These are phyloP conservation scores for Tremella mesenterica DNA, from an alignment of 768 basidiomycete genomes.

Conservation along the genomic window DNA sequence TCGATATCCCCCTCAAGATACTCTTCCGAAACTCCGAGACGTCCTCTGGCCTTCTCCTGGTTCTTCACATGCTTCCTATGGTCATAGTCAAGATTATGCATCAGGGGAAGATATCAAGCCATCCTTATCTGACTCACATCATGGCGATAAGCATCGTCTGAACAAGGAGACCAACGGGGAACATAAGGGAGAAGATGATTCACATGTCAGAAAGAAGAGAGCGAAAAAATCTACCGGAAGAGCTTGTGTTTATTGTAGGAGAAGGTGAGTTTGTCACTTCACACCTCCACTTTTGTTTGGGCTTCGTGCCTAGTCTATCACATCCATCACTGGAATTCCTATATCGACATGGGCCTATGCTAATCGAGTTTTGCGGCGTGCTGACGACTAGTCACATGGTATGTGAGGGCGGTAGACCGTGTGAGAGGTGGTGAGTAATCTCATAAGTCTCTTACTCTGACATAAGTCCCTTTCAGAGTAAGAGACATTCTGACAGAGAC, in stretches of 20 bases:
- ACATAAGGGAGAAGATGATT: not conserved
- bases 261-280: conserved; percentile 50
- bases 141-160: no score
- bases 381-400: conserved; percentile 41
- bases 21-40: no score
- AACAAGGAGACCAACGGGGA: not conserved
- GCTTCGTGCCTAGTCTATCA: not conserved
- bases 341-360: not conserved
- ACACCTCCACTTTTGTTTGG: not conserved
- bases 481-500: conserved; percentile 9
- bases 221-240: conserved; percentile 52
- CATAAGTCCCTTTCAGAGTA: conserved; percentile 11
- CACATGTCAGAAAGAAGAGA: conserved; percentile 20
- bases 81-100: no score
- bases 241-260: conserved; percentile 84
- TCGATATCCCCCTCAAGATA: no score
- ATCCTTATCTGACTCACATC: not conserved
- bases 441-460: conserved; percentile 10
- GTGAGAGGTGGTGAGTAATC: conserved; percentile 74
- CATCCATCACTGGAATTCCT: not conserved
- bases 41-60: no score
- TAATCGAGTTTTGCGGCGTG: not conserved
- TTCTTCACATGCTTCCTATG: no score
- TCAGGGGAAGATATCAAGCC: not conserved
- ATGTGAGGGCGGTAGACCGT: conserved; percentile 52